Base-by-base conservation (phyloP, 352 stramenopile genomes). In the Phytophthora megakarya region DNA sequence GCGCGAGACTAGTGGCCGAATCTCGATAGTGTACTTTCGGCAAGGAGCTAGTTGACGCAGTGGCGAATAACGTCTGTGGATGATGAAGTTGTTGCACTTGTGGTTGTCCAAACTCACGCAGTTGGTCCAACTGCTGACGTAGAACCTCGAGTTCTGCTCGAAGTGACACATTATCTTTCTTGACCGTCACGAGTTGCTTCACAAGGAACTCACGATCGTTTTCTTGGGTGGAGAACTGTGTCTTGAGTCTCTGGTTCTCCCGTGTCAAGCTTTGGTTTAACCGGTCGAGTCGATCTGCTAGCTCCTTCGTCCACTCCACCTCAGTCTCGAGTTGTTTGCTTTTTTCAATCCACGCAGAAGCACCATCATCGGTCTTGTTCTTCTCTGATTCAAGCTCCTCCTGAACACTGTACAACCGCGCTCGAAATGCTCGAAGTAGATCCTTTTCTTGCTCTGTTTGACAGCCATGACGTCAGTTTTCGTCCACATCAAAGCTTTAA, bases 171-270 rank as follows among this genome's bases (percentile, higher is more conserved):
- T 97, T 97, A 53, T 98, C 92, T 64, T 97, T 97, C 70, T 97
- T 97, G 30, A 95, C 86, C 3, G 73, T 84, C 26, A 97, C 92
- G 16, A 98, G 86, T 68, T 98, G 89, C 63, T 90, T 90, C 15
- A 98, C 89, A 21, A 98, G 84, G 44, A 96, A 97, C 59, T 97
- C 89, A n/a, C 93, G 80, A 73, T 98, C 93, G 58, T 98, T 93
- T 56, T 98, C 90, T 70, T 98, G 89, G 10, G 81, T 95, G 48
- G 92, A 91, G 53, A 96, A 98, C 58, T 97, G 87, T 1, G 83
- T 92, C 66, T 97, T 97, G 1, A 98, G 75, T 1, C 83, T 73
- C 33, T 88, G 80, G 65, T 97, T 98, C 56, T 98, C 93, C 12
- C 82, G 70, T 11, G 75, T 88, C 51, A 98, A 77, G 37, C 77